phyloP scores from a whole-genome alignment of 192 early-diverging fungal species.

The Endogone sp. region DNA sequence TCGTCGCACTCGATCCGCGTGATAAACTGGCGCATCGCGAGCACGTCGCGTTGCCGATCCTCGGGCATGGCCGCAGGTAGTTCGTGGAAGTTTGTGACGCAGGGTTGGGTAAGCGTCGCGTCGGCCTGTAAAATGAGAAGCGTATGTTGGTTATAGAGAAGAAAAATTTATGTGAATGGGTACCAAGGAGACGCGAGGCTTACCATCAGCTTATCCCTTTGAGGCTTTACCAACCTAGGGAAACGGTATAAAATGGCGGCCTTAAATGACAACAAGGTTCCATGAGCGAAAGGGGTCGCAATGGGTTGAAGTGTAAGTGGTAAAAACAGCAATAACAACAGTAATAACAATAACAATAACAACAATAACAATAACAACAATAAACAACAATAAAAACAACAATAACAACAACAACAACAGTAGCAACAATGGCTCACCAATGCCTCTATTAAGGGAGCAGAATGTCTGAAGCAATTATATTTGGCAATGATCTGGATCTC shows the following conservation, averaged over 20 bases:
- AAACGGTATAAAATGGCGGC: neutral
- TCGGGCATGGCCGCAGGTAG: neutral
- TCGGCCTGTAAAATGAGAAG: neutral
- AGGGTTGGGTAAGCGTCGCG: neutral
- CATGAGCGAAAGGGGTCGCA: no score
- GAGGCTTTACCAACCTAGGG: neutral
- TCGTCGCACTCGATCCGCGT: neutral
- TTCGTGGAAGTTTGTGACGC: neutral
- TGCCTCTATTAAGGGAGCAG: neutral
- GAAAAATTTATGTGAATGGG: neutral
- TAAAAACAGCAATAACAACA: no score
- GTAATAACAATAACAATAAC: no score
- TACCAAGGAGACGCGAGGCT: neutral
- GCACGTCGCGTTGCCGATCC: neutral
- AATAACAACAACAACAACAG: no score
- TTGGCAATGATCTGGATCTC: neutral
- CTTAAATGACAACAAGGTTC: neutral
- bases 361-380: no score
- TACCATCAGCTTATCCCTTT: neutral
- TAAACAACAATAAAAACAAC: no score
- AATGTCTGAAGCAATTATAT: neutral
- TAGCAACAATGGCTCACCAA: neutral
- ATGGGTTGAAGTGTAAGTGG: no score
- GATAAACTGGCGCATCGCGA: neutral
- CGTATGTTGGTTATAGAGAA: neutral